phyloP scores from a whole-genome alignment of 192 early-diverging fungal genomes.

The Mortierella antarctica region DNA sequence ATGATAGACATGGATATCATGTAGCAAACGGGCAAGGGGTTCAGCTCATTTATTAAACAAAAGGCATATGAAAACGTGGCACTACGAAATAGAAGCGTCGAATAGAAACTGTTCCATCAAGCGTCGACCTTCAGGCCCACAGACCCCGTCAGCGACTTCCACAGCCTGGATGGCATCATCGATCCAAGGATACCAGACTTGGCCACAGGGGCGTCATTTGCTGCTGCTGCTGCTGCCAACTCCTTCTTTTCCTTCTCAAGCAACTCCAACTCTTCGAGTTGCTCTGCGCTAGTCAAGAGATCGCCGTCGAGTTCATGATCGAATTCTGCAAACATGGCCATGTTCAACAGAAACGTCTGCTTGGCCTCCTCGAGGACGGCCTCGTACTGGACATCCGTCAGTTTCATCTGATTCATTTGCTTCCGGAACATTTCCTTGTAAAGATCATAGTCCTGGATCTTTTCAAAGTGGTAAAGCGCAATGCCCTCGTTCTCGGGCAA shows the following conservation, averaged over 20 bases:
- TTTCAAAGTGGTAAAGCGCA: slow-evolving; percentile 59
- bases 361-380: slow-evolving; percentile 28
- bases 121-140: neutral
- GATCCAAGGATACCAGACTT: slow-evolving; percentile 1
- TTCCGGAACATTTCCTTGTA: slow-evolving; percentile 67
- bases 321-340: slow-evolving; percentile 41
- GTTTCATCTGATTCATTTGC: slow-evolving; percentile 55
- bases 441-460: slow-evolving; percentile 53
- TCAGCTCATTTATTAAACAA: neutral
- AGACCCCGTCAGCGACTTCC: slow-evolving; percentile 11
- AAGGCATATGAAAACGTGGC: neutral
- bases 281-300: slow-evolving; percentile 12
- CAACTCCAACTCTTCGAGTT: neutral
- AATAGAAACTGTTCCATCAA: no score
- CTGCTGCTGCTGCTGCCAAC: slow-evolving; percentile 7
- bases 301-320: slow-evolving; percentile 26
- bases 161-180: slow-evolving; percentile 1
- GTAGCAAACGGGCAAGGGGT: no score
- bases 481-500: slow-evolving; percentile 53
- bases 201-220: neutral
- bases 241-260: slow-evolving; percentile 12
- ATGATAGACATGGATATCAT: no score
- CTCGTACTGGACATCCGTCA: slow-evolving; percentile 27
- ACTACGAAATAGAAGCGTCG: no score
- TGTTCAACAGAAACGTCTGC: slow-evolving; percentile 22